Conservation (phyloP, 2,329 filamentous ascomycete species). For the Sporothrix sp. region DNA sequence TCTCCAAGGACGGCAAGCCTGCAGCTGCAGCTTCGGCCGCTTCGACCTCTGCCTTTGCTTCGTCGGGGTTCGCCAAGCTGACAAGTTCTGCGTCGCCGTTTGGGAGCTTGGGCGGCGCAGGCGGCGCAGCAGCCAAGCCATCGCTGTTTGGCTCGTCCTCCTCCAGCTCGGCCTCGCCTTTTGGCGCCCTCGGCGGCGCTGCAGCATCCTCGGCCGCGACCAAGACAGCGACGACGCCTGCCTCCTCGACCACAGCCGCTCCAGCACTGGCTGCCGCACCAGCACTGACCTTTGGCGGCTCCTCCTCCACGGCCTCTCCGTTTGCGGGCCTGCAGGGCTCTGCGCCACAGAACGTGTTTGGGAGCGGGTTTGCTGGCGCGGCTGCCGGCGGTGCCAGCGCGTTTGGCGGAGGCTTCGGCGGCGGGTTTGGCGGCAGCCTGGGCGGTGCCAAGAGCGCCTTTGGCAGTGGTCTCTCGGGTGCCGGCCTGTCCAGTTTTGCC, state of each 20-base stretch:
- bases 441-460: slow-evolving; percentile 28
- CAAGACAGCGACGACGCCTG: slow-evolving; percentile 15
- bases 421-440: slow-evolving; percentile 25
- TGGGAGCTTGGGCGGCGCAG: slow-evolving; percentile 39
- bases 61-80: slow-evolving; percentile 59
- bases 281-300: slow-evolving; percentile 23
- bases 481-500: slow-evolving; percentile 59
- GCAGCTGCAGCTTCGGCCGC: slow-evolving; percentile 23
- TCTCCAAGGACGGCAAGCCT: slow-evolving; percentile 2
- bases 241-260: slow-evolving; percentile 26
- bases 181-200: slow-evolving; percentile 26
- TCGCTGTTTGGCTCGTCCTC: slow-evolving; percentile 41
- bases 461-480: slow-evolving; percentile 29
- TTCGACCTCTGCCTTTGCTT: slow-evolving; percentile 54
- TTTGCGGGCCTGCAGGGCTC: slow-evolving; percentile 29
- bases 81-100: slow-evolving; percentile 56
- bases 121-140: slow-evolving; percentile 31
- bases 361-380: slow-evolving; percentile 24
- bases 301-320: slow-evolving; percentile 31
- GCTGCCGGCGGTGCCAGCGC: slow-evolving; percentile 35
- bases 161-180: slow-evolving; percentile 30
- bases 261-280: slow-evolving; percentile 22
- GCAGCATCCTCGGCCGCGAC: slow-evolving; percentile 23
- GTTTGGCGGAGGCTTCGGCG: slow-evolving; percentile 26
- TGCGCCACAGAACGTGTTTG: slow-evolving; percentile 6